phyloP scores from a whole-genome alignment of 2,329 filamentous ascomycete genomes.

The Chalaropsis ovoidea region DNA sequence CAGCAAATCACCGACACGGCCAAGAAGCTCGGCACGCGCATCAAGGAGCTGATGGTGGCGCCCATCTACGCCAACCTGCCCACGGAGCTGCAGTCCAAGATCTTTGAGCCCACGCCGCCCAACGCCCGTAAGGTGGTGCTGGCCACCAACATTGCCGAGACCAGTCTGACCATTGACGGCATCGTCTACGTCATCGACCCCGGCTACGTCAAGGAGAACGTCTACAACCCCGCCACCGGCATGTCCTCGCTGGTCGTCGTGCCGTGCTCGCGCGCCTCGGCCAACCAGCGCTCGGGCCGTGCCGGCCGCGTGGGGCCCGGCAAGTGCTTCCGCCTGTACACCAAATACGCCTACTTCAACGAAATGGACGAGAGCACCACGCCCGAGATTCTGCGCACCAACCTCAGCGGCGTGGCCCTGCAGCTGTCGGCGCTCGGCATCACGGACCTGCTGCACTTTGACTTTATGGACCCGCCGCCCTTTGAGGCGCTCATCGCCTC shows the following conservation, averaged over 20 bases:
- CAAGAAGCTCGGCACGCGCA: conserved; percentile 71
- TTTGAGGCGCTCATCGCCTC: conserved; percentile 82
- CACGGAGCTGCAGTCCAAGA: conserved; percentile 80
- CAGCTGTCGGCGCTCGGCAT: conserved; percentile 84
- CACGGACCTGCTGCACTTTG: conserved; percentile 84
- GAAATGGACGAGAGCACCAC: conserved; percentile 88
- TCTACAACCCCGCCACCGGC: conserved; percentile 81
- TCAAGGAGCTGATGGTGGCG: conserved; percentile 78
- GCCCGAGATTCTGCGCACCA: conserved; percentile 85
- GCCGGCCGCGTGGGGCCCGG: conserved; percentile 86
- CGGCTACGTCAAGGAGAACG: conserved; percentile 90
- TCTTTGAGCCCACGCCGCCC: conserved; percentile 85
- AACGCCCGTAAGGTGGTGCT: conserved; percentile 82
- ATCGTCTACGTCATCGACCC: conserved; percentile 95
- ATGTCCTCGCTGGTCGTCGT: conserved; percentile 89
- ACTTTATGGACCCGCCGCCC: conserved; percentile 90
- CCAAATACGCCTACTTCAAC: conserved; percentile 86
- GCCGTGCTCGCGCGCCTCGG: conserved; percentile 81
- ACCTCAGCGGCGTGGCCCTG: conserved; percentile 73
- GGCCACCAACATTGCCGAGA: conserved; percentile 96
- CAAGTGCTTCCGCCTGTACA: conserved; percentile 89
- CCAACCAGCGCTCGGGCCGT: conserved; percentile 84
- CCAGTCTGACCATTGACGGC: conserved; percentile 86
- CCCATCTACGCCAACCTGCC: conserved; percentile 93
- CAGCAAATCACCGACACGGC: conserved; percentile 76